Conservation (phyloP, 805 yeast species). For the Saccharomycopsis oosterbeekiorum region DNA sequence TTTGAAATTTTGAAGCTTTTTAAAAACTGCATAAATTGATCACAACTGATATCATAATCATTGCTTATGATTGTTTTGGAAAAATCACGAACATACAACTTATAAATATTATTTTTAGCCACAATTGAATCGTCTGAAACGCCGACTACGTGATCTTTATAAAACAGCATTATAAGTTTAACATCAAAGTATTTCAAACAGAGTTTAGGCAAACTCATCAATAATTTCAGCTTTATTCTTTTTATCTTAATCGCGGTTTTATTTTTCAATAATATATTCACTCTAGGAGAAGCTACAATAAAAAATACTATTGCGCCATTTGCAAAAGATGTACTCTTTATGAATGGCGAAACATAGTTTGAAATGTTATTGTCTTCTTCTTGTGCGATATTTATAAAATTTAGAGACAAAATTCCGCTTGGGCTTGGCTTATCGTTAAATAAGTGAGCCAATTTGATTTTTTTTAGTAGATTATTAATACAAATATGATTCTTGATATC, state of each 20-base stretch:
- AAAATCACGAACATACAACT: background rate
- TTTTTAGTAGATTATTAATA: too few species aligned
- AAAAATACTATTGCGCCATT: background rate
- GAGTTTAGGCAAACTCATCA: background rate
- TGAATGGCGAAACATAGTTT: background rate
- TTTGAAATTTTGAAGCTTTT: background rate
- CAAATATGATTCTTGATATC: background rate
- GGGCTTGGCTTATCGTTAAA: background rate
- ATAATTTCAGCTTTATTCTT: background rate
- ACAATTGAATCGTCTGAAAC: background rate
- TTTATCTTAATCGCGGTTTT: background rate
- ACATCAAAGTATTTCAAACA: background rate
- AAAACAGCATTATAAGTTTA: background rate
- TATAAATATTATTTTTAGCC: background rate
- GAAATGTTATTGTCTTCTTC: background rate
- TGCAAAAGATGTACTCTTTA: background rate
- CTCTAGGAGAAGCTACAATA: background rate
- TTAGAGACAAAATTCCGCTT: background rate
- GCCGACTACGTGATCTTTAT: background rate
- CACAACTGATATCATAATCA: background rate
- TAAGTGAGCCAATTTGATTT: background rate
- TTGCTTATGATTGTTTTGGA: too few species aligned
- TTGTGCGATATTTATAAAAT: background rate
- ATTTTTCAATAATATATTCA: background rate
- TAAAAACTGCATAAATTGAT: background rate